Conservation (phyloP, 331 rosid species). For the Malus hybrid region DNA sequence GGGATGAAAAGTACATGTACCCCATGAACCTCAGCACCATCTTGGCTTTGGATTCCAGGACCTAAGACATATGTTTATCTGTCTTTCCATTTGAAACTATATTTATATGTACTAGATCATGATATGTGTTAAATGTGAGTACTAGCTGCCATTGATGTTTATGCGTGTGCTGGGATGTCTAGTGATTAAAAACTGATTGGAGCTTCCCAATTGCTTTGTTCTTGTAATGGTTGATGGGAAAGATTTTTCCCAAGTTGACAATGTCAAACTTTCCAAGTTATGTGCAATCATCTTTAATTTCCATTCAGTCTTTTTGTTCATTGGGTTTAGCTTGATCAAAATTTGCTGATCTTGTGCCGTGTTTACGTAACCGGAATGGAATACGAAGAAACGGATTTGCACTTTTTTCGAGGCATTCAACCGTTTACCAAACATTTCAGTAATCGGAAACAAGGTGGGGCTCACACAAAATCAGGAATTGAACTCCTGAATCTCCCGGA, state of each 20-base stretch:
- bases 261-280: too few species aligned
- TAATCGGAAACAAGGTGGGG: too few species aligned
- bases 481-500: too few species aligned
- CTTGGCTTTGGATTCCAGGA: conserved; percentile 47
- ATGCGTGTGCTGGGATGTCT: not conserved
- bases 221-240: not conserved
- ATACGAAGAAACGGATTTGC: too few species aligned
- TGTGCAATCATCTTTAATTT: not conserved
- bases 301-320: not conserved
- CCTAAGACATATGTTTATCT: not conserved
- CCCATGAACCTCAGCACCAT: conserved; percentile 83
- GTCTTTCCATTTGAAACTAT: not conserved
- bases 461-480: too few species aligned
- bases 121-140: not conserved
- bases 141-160: not conserved
- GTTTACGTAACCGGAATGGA: too few species aligned
- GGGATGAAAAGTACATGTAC: conserved; percentile 42
- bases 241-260: too few species aligned
- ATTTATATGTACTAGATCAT: not conserved
- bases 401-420: too few species aligned
- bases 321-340: not conserved
- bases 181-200: not conserved
- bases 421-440: too few species aligned
- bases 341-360: not conserved
- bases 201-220: not conserved